Conservation (phyloP, 78 protist species). For the Dictyostelium firmibasis region DNA sequence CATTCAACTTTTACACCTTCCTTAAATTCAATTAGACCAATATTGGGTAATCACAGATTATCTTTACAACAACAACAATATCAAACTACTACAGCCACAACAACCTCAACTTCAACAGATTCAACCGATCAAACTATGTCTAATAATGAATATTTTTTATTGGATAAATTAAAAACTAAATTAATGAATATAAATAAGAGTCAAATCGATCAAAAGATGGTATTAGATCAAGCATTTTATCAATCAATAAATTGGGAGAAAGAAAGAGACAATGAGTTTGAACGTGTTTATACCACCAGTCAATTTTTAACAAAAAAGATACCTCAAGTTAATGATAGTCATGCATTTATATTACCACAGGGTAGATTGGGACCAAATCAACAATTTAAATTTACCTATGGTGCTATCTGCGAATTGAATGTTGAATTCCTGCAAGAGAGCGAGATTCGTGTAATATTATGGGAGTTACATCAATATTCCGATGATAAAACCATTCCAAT, state of each 20-base stretch:
- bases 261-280: constrained; percentile 56
- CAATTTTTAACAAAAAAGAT: constrained; percentile 26
- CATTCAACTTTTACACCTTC: constrained; percentile 44
- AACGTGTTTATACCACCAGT: constrained; percentile 28
- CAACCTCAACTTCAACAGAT: neutral
- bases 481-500: constrained; percentile 38
- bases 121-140: neutral
- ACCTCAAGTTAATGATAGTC: constrained; percentile 34
- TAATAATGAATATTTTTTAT: neutral
- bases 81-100: too few species aligned
- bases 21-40: constrained; percentile 7
- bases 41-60: constrained; percentile 34
- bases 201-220: neutral
- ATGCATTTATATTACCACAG: constrained; percentile 56
- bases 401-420: constrained; percentile 34
- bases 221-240: constrained; percentile 10
- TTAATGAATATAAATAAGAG: neutral
- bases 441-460: constrained; percentile 25
- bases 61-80: neutral
- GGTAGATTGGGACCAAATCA: constrained; percentile 46
- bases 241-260: constrained; percentile 37
- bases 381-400: constrained; percentile 20
- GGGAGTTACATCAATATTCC: constrained; percentile 56
- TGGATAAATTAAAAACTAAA: constrained; percentile 23
- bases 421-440: constrained; percentile 30